Evolutionary conservation across 495 filamentous ascomycete genomes (phyloP).

Genomic region (Parmelia sp.): DNA sequence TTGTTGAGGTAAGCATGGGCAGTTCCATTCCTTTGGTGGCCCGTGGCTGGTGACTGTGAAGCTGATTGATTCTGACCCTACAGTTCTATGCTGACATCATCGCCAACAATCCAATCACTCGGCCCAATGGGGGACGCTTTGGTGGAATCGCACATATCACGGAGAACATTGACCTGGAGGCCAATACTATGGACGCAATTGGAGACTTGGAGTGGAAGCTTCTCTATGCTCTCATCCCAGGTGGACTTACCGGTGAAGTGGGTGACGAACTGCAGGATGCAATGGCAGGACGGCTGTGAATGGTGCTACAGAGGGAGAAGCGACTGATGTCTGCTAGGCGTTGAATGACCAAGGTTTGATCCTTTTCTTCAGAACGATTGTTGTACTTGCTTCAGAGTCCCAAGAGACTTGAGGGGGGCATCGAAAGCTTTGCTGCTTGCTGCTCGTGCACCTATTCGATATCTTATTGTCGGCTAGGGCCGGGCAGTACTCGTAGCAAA

Average conservation of each 20-base stretch:
- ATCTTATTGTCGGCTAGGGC: neutral
- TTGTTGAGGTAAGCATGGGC: slow-evolving; percentile 26
- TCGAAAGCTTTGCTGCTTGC: neutral
- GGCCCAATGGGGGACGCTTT: slow-evolving; percentile 5
- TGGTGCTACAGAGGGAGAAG: neutral
- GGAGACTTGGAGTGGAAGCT: slow-evolving; percentile 12
- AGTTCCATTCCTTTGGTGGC: neutral
- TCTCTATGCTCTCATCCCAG: slow-evolving; percentile 5
- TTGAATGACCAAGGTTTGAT: neutral
- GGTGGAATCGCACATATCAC: slow-evolving; percentile 10
- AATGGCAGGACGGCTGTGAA: neutral
- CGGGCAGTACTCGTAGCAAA: neutral
- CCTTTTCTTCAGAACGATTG: neutral
- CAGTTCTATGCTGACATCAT: slow-evolving; percentile 13
- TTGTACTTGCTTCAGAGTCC: neutral
- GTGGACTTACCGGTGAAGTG: neutral
- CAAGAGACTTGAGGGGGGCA: neutral
- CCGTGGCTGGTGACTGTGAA: neutral
- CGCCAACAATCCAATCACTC: slow-evolving; percentile 1
- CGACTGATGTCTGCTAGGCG: neutral
- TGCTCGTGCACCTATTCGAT: neutral
- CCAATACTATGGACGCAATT: slow-evolving; percentile 12
- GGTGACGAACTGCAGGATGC: slow-evolving; percentile 1
- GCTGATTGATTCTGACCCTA: neutral
- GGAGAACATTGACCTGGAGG: slow-evolving; percentile 9